phyloP scores from a whole-genome alignment of 768 basidiomycete species.

The Panellus pusillus region DNA sequence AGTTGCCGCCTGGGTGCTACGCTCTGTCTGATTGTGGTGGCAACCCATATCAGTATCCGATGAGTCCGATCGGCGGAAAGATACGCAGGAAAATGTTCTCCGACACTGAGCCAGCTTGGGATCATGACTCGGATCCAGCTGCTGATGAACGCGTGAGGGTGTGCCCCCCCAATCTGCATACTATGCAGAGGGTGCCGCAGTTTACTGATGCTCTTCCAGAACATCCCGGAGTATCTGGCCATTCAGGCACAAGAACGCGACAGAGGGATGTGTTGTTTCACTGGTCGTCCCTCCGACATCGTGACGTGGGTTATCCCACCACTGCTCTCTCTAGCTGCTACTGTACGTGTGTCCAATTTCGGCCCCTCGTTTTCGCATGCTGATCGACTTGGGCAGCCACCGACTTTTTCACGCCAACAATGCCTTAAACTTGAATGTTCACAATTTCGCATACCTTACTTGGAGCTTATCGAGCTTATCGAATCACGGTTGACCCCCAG shows the following conservation, averaged over 20 bases:
- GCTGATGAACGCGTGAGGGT: no score
- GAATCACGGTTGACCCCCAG: constrained; percentile 5
- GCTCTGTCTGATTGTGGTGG: constrained; percentile 1
- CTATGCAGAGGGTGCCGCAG: no score
- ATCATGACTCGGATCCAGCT: no score
- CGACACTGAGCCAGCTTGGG: no score
- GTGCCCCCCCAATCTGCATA: no score
- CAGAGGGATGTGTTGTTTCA: constrained; percentile 7
- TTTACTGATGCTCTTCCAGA: no score
- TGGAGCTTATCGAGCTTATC: background rate
- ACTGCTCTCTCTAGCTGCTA: background rate
- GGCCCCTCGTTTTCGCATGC: background rate
- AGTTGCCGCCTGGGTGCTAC: constrained; percentile 9
- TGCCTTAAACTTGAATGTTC: no score
- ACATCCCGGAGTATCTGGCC: background rate
- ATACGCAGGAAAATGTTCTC: constrained; percentile 3
- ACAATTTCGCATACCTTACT: no score
- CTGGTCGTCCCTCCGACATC: constrained; percentile 5
- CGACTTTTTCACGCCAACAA: no score
- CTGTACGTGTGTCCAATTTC: background rate
- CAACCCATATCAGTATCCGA: constrained; percentile 4
- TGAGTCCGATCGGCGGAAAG: background rate
- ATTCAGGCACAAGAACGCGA: constrained; percentile 2
- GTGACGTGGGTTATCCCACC: constrained; percentile 11
- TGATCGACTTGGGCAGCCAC: no score